A percentile compares a stretch with the other conserved stretches of the same genome.
phyloP scores from a whole-genome alignment of 768 basidiomycete species.

The Calocera cornea region DNA sequence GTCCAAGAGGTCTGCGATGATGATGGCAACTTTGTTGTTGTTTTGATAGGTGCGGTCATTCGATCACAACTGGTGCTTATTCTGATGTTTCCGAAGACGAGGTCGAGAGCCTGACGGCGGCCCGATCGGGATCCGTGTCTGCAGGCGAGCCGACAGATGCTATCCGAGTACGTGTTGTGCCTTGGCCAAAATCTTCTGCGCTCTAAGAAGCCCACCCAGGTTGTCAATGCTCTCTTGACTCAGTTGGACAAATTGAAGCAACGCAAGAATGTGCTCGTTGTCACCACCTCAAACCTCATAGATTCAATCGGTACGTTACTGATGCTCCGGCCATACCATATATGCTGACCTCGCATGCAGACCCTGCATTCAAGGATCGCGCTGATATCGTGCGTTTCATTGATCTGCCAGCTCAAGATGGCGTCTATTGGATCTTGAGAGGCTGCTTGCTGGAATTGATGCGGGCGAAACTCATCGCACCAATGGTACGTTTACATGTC shows the following conservation, averaged over 20 bases:
- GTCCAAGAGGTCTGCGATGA: conserved; percentile 89
- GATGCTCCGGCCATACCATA: neutral
- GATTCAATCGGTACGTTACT: conserved; percentile 69
- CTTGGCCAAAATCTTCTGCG: neutral
- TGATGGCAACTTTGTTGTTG: conserved; percentile 79
- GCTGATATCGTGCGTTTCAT: conserved; percentile 95
- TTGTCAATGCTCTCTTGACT: conserved; percentile 92
- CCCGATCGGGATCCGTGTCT: conserved; percentile 84
- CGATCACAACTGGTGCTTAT: conserved; percentile 4
- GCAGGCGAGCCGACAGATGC: conserved; percentile 96
- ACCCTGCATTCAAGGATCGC: conserved; percentile 89
- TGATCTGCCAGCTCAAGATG: conserved; percentile 79
- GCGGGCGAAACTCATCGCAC: conserved; percentile 50
- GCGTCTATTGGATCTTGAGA: conserved; percentile 83
- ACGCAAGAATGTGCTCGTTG: conserved; percentile 83
- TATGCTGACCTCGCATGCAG: conserved; percentile 29
- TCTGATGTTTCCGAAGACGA: conserved; percentile 48
- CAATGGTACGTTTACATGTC: conserved; percentile 36
- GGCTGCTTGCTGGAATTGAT: conserved; percentile 73
- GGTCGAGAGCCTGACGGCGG: conserved; percentile 90
- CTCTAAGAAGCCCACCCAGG: conserved; percentile 34
- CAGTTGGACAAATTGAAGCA: conserved; percentile 93
- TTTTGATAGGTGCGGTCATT: conserved; percentile 60
- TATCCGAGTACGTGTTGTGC: conserved; percentile 44
- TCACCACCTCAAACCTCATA: conserved; percentile 91